Percentiles rank a stretch among this genome's conserved stretches.
phyloP scores from a whole-genome alignment of 768 basidiomycete genomes.

The Lentinula edodes region DNA sequence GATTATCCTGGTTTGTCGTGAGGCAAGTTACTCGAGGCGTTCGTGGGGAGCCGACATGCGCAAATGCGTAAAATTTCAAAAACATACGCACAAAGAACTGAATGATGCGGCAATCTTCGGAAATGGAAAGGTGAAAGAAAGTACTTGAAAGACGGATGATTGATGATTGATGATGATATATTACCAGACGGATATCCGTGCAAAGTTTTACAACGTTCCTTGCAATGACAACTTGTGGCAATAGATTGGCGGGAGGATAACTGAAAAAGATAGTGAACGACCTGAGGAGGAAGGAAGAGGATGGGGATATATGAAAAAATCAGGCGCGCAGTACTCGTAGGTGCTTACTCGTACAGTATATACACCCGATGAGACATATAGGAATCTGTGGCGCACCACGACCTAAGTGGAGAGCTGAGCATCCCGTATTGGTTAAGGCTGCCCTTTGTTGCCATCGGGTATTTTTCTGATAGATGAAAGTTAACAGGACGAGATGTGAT shows the following conservation, averaged over 20 bases:
- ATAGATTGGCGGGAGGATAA: background rate
- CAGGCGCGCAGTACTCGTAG: background rate
- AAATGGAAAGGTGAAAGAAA: background rate
- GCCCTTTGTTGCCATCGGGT: background rate
- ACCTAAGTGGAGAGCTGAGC: background rate
- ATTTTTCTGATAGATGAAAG: background rate
- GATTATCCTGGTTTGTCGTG: background rate
- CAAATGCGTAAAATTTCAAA: background rate
- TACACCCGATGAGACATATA: background rate
- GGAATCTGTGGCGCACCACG: background rate
- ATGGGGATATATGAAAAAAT: background rate
- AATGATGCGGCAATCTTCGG: background rate
- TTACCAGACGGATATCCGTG: no score
- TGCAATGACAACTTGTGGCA: background rate
- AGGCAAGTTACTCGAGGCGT: background rate
- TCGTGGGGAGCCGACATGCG: background rate
- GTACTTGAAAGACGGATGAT: no score
- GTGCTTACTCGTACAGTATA: no score
- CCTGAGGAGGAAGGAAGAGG: background rate
- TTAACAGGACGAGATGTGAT: background rate
- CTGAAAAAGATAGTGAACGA: background rate
- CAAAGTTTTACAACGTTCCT: no score
- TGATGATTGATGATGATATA: no score
- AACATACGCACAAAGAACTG: background rate
- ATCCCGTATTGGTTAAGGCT: background rate